Evolutionary conservation across 257 asterid species (phyloP), one percentile per base, ranked within the genome.

Genomic region (Oldenlandia corymbosa): DNA sequence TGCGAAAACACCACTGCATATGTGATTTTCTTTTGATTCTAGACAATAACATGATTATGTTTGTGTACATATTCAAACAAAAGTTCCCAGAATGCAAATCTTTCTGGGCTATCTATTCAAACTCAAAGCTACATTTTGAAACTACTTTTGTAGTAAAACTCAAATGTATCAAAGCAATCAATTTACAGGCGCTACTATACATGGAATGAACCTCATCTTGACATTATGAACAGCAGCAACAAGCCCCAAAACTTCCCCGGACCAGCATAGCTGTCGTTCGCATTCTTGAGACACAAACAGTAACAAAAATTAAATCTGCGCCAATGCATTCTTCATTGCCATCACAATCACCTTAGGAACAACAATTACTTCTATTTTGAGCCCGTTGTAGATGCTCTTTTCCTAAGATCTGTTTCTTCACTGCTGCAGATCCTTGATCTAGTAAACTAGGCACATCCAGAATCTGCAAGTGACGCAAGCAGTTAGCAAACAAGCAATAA

Each of bases 351-450:
- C 58, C 17, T 59, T 70, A 84, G 10, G 88, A 74, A 69, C 97
- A 90, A 74, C 97, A 90, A 6, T 54, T 81, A 16, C 43, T 63
- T 1, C 48, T 56, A 30, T 49, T 70, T 14, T 50, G 65, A 5
- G 47, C 72, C 43, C 67, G 56, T 17, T 18, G 55, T 46, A 50
- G 37, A 71, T 81, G 81, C 68, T 79, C 76, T 65, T 82, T 85
- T 77, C 75, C 87, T 54, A 81, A 66, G 45, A 83, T 76, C 68
- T 77, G 95, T 73, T 87, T 90, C 84, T 80, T 90, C 65, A 82
- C 86, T 0, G 86, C 90, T 34, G 73, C 65, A 5, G 97, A 90
- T 48, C 97, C 97, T 76, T 90, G 85, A 79, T 90, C 97, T 71
- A 82, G 58, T 64, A 90, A 74, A 68, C 87, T 85, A 47, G 97